Evolutionary conservation across 2,329 filamentous ascomycete genomes (phyloP).

Genomic region (Alternaria consortialis): DNA sequence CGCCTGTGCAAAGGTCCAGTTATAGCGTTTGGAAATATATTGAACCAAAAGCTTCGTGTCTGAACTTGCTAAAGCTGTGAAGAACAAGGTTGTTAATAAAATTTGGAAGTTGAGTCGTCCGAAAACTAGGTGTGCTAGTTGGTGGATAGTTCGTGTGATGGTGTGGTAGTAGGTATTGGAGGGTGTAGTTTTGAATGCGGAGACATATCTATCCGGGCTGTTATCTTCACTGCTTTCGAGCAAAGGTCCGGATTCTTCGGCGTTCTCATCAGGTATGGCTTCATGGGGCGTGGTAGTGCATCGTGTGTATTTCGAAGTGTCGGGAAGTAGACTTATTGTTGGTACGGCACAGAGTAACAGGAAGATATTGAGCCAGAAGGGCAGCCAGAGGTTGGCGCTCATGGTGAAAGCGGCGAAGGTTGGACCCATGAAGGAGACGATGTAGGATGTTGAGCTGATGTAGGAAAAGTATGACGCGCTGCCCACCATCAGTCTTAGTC

Average conservation of each 20-base stretch:
- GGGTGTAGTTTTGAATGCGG: slow-evolving; percentile 36
- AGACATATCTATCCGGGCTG: slow-evolving; percentile 26
- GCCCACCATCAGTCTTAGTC: slow-evolving; percentile 4
- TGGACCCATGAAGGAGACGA: slow-evolving; percentile 48
- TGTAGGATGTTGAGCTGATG: slow-evolving; percentile 46
- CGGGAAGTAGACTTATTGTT: slow-evolving; percentile 33
- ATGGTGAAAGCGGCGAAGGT: slow-evolving; percentile 47
- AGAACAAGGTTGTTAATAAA: slow-evolving; percentile 45
- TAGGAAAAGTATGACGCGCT: slow-evolving; percentile 51
- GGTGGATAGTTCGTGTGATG: slow-evolving; percentile 24
- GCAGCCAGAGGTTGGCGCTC: slow-evolving; percentile 48
- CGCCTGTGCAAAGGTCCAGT: slow-evolving; percentile 50
- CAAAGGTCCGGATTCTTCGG: slow-evolving; percentile 35
- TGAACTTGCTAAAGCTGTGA: slow-evolving; percentile 50
- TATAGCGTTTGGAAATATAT: slow-evolving; percentile 52
- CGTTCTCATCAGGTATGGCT: neutral
- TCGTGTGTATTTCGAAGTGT: neutral
- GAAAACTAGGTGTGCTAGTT: slow-evolving; percentile 28
- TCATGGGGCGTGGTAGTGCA: neutral
- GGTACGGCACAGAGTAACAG: slow-evolving; percentile 41
- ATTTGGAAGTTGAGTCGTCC: slow-evolving; percentile 47
- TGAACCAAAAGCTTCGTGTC: slow-evolving; percentile 51
- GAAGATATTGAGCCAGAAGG: slow-evolving; percentile 47
- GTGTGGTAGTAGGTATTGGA: slow-evolving; percentile 18
- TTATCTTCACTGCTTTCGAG: slow-evolving; percentile 23